Percentiles rank a stretch among this genome's conserved stretches.
phyloP scores from a whole-genome alignment of 2,329 filamentous ascomycete species.

The Elsinoe ampelina region DNA sequence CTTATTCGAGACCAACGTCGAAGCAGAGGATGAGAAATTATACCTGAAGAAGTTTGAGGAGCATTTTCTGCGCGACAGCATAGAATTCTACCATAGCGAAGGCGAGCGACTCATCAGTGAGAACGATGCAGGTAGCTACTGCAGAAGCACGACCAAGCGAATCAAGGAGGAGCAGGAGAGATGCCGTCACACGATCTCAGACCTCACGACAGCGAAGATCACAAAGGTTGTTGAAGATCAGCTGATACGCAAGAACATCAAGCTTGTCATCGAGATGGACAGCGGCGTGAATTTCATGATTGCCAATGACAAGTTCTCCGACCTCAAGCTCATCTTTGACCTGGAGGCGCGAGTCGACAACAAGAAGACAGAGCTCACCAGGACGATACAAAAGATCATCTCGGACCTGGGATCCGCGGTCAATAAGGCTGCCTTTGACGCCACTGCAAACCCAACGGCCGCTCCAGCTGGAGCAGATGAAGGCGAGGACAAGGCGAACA shows the following conservation, averaged over 20 bases:
- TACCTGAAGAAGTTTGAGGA: conserved; percentile 79
- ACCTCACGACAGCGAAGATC: conserved; percentile 63
- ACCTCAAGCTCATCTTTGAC: conserved; percentile 71
- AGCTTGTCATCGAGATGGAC: conserved; percentile 75
- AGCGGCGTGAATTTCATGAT: conserved; percentile 86
- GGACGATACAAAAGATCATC: conserved; percentile 63
- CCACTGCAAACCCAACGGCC: conserved; percentile 45
- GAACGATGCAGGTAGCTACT: conserved; percentile 72
- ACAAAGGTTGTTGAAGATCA: conserved; percentile 68
- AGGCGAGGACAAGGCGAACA: conserved; percentile 36
- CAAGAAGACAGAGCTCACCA: conserved; percentile 60
- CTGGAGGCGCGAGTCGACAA: conserved; percentile 69
- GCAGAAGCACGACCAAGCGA: conserved; percentile 63
- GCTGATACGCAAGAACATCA: conserved; percentile 66
- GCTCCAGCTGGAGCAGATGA: conserved; percentile 43
- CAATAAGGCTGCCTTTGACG: conserved; percentile 55
- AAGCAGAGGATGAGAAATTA: conserved; percentile 68
- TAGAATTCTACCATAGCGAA: conserved; percentile 65
- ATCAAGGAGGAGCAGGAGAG: conserved; percentile 73
- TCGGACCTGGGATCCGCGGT: conserved; percentile 74
- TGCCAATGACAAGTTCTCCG: conserved; percentile 72
- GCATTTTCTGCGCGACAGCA: conserved; percentile 62
- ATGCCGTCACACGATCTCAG: conserved; percentile 71
- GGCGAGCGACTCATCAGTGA: conserved; percentile 65
- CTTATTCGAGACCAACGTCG: conserved; percentile 71